Evolutionary conservation across 768 basidiomycete genomes (phyloP), one percentile per base, ranked within the genome.

Genomic region (Boletellus emodensis): DNA sequence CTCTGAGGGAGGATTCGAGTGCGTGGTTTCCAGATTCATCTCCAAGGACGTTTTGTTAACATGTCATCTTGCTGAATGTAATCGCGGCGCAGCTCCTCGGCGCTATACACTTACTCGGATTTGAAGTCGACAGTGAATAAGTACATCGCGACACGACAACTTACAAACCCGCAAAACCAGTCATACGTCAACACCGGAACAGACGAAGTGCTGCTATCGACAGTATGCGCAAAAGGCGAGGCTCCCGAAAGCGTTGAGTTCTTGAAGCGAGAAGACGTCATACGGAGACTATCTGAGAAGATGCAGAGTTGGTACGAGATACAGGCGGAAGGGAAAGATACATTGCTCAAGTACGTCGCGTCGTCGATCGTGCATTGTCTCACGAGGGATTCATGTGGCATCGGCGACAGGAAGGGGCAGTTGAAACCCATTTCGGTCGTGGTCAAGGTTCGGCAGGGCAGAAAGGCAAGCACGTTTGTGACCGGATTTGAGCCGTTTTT

Each of bases 221-320:
- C 73, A 38, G 44, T 78, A 9, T 62, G 71, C 12, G 58, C 64
- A 20, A 76, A 75, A 53, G 52, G 60, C 14, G 64, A 64, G n/a
- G 40, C 50, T 1, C 57, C 53, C 1, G 61, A 58, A 40, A 67
- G 45, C 49, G 61, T 62, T 34, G 78, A 85, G 46, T 86, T 84
- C 56, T 64, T 86, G 68, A 84, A 80, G 55, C 77, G 87, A 26
- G 85, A 88, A 6, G 85, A 89, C 28, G 58, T 85, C 11, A 63
- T 75, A 6, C 75, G 73, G 53, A 73, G 71, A 22, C 62, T 93
- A 15, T 55, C 78, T 14, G 71, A 77, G 3, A 77, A 76, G 51
- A 92, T 93, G 90, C 89, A 92, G 62, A 63, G 64, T 22, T 93
- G 87, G 87, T 76, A 91, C 55, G 81, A 84, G 62, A 68, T 91